A percentile compares a stretch with the other conserved stretches of the same genome.
These are phyloP conservation scores for Rehmannia glutinosa DNA, from an alignment of 257 asterid species.

Conservation along the genomic window DNA sequence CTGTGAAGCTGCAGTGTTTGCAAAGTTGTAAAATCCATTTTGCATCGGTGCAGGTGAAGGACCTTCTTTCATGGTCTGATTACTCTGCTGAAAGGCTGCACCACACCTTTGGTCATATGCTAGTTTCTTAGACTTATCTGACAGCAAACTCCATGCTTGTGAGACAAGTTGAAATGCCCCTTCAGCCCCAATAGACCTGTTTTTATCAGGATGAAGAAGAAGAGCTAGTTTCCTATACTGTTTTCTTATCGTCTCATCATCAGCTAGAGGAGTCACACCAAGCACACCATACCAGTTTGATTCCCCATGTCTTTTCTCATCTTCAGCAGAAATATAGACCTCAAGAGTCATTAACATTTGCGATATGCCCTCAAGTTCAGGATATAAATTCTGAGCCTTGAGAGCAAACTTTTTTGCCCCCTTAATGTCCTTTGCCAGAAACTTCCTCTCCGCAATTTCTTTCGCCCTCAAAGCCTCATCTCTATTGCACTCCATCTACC, in stretches of 20 bases:
- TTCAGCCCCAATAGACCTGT: constrained; percentile 62
- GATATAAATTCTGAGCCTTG: constrained; percentile 61
- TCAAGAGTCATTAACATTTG: constrained; percentile 65
- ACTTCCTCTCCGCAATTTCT: constrained; percentile 58
- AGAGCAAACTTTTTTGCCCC: constrained; percentile 68
- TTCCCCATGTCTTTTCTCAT: constrained; percentile 43
- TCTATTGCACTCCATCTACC: constrained; percentile 75
- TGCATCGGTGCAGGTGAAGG: constrained; percentile 38
- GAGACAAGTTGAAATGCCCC: constrained; percentile 68
- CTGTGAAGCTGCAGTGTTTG: constrained; percentile 39
- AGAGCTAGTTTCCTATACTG: constrained; percentile 71
- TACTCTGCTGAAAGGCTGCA: constrained; percentile 21
- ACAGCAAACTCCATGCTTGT: constrained; percentile 74
- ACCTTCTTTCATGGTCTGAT: constrained; percentile 26
- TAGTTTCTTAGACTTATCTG: constrained; percentile 48
- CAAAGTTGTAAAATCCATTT: constrained; percentile 54
- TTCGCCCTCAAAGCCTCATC: constrained; percentile 77
- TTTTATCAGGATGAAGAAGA: constrained; percentile 77
- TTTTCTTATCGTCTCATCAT: constrained; percentile 56
- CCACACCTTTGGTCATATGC: constrained; percentile 48
- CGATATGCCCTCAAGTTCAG: constrained; percentile 64
- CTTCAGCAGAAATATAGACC: constrained; percentile 59
- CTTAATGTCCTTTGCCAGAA: constrained; percentile 45
- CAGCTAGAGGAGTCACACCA: constrained; percentile 61
- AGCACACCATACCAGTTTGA: constrained; percentile 71